Percentiles rank a stretch among this genome's conserved stretches.
Evolutionary conservation across 192 early-diverging fungal species (phyloP).

Genomic region (Backusella circina): DNA sequence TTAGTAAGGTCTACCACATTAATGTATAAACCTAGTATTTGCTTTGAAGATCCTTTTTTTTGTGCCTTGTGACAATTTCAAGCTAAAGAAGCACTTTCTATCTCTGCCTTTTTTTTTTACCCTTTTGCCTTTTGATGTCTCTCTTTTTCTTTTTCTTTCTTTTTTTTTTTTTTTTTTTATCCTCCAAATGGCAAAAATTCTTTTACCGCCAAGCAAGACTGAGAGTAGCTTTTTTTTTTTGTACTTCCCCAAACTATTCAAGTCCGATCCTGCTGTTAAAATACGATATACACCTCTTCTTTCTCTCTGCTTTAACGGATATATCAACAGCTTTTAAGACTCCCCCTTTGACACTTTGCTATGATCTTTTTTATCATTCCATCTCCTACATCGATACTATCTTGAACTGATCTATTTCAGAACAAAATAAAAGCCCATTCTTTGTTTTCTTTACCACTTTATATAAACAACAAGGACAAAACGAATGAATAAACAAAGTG

Average conservation of each 20-base stretch:
- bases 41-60: not conserved
- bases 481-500: not conserved
- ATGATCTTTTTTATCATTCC: not conserved
- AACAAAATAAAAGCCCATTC: not conserved
- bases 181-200: not conserved
- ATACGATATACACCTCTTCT: not conserved
- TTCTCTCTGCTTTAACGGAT: not conserved
- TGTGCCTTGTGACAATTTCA: not conserved
- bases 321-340: not conserved
- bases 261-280: not conserved
- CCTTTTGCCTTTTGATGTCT: not conserved
- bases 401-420: not conserved
- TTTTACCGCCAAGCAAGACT: not conserved
- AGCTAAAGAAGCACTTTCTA: not conserved
- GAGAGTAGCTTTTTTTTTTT: not conserved
- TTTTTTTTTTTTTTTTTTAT: not conserved
- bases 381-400: not conserved
- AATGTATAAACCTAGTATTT: not conserved
- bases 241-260: not conserved
- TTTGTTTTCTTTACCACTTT: not conserved
- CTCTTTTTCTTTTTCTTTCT: not conserved
- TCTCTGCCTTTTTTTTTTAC: not conserved
- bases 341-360: not conserved
- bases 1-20: not conserved
- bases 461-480: not conserved